Base-by-base conservation (phyloP, 2,329 filamentous ascomycete species). In the Falciphora oryzae region DNA sequence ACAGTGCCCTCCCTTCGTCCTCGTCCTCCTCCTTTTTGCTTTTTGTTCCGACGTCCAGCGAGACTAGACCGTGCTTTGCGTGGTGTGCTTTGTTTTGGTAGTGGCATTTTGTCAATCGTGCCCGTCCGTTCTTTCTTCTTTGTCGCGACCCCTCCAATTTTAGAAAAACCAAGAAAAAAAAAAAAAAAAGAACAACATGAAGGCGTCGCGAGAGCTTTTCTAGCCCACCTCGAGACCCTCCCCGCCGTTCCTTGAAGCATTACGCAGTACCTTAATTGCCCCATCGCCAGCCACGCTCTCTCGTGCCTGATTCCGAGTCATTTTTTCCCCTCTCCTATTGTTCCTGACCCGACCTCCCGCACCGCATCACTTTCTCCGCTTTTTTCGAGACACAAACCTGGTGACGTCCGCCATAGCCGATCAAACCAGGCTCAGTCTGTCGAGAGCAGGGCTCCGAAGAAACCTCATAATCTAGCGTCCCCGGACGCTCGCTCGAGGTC, bases 381-480 rank as follows among this genome's bases (percentile, higher is more conserved):
- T 31, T 58, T 57, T 58, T 31, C 57, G 57, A 58, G 25, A 58
- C 57, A 14, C 57, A 28, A 58, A 27, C 57, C 57, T 27, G 11
- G 25, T 58, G 25, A 31, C 57, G 25, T 60, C 29, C 58, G 14
- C 58, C 28, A 29, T 32, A 60, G 58, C 22, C 13, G 58, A 60
- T 35, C 58, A 60, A 38, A 38, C 58, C 58, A n/a, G 18, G 22
- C 35, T 31, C 57, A 27, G 57, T 58, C 57, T 28, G 57, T 58
- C 57, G 25, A 28, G 25, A 58, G 25, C 57, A 58, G 25, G 28
- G 25, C 28, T 58, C 57, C 28, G 57, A 53, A 53, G 44, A 53
- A n/a, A n/a, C 44, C 44, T 53, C 44, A 53, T 53, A 53, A 53
- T 53, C 5, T 18, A n/a, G 44, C 44, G 44, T 53, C 18, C 22